Evolutionary conservation across 31 red algal genomes (phyloP).

Genomic region (Asparagopsis taxiformis): DNA sequence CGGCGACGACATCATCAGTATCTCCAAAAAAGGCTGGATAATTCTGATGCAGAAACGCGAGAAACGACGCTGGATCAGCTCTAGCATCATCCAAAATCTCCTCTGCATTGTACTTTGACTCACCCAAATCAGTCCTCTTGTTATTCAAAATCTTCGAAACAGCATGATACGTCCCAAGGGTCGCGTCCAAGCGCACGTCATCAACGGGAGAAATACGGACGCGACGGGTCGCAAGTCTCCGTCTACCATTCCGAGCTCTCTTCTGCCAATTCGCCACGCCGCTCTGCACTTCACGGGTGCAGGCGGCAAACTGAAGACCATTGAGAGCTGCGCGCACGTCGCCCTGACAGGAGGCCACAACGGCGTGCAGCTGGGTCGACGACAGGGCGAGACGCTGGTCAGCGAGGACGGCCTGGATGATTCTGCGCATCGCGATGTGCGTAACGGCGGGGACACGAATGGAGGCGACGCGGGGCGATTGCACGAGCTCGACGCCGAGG

Average conservation of each 20-base stretch:
- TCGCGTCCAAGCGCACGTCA: constrained; percentile 21
- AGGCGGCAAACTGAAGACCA: constrained; percentile 36
- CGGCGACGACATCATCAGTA: constrained; percentile 27
- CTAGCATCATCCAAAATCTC: constrained; percentile 48
- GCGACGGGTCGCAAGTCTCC: too few species aligned
- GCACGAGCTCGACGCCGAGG: constrained; percentile 22
- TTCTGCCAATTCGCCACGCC: not conserved
- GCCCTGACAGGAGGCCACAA: constrained; percentile 22
- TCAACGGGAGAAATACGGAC: not conserved
- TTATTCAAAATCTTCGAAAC: constrained; percentile 64
- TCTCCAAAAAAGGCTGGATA: constrained; percentile 52
- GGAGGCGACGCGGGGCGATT: constrained; percentile 24
- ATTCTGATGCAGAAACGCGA: constrained; percentile 61
- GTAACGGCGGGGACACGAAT: constrained; percentile 48
- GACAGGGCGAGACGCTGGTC: constrained; percentile 4
- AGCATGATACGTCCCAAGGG: constrained; percentile 53
- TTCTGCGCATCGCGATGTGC: constrained; percentile 19
- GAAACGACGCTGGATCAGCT: constrained; percentile 42
- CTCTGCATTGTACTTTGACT: constrained; percentile 41
- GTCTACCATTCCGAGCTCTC: too few species aligned
- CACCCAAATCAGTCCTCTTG: constrained; percentile 29
- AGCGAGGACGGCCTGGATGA: constrained; percentile 14
- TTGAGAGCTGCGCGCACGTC: constrained; percentile 65
- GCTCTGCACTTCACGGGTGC: not conserved
- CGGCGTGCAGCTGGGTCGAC: constrained; percentile 4